Conservation (phyloP, 495 filamentous ascomycete genomes). For the Xylaria palmicola region DNA sequence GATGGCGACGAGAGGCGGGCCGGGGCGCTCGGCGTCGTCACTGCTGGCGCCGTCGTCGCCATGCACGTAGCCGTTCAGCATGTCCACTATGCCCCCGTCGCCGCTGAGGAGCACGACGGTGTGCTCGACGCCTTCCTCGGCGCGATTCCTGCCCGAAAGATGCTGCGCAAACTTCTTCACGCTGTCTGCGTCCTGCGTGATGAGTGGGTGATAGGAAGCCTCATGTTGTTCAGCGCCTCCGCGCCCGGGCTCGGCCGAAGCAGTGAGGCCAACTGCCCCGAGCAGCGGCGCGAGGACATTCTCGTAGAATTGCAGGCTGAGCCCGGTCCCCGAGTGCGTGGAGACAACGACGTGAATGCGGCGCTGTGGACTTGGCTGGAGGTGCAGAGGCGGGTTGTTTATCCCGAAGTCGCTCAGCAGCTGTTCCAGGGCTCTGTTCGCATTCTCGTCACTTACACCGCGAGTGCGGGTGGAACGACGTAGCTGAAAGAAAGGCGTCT, state of each 20-base stretch:
- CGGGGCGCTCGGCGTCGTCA: background rate
- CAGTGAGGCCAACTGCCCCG: conserved; percentile 27
- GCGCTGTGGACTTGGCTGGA: conserved; percentile 27
- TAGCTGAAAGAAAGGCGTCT: background rate
- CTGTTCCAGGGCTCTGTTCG: background rate
- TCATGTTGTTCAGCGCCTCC: conserved; percentile 2
- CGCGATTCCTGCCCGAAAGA: conserved; percentile 39
- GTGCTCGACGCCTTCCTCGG: conserved; percentile 8
- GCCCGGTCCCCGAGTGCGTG: conserved; percentile 65
- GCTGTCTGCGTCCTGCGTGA: conserved; percentile 59
- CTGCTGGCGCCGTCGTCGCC: background rate
- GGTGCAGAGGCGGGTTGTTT: conserved; percentile 31
- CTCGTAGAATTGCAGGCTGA: conserved; percentile 56
- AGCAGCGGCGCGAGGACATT: conserved; percentile 60
- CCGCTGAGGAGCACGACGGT: conserved; percentile 78
- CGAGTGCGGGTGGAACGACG: background rate
- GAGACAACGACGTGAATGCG: conserved; percentile 69
- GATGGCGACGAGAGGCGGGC: conserved; percentile 59
- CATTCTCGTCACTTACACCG: background rate
- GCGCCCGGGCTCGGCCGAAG: conserved; percentile 1
- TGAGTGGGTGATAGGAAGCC: conserved; percentile 44
- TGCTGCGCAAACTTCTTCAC: conserved; percentile 59
- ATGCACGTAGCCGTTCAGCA: conserved; percentile 58
- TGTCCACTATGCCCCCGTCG: conserved; percentile 79
- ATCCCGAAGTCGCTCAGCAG: conserved; percentile 25